Base-by-base conservation (phyloP, 164 flowering plant genomes). In the Platanus orientalis region DNA sequence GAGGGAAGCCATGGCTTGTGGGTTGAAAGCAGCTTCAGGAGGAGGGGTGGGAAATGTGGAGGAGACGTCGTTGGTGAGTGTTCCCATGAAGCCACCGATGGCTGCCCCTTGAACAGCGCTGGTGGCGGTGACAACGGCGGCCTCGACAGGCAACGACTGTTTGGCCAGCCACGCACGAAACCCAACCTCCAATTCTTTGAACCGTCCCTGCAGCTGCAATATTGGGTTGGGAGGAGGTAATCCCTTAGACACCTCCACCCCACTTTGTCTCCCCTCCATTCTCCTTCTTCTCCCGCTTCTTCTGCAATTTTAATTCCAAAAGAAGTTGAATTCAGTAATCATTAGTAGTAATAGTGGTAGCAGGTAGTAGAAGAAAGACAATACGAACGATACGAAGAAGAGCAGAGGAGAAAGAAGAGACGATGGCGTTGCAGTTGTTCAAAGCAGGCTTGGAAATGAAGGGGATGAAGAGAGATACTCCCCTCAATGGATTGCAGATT, bases 81-180 rank as follows among this genome's bases (percentile, higher is more conserved):
- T 84, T 2, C 97, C 99, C 96, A 94, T 83, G 50, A 94, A 56
- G 30, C 56, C 96, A 13, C 99, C 99, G 14, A 94, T 88, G 13
- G 85, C 87, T 4, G 89, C 99, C 1, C 99, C 99, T 63, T 94
- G 97, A 10, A 54, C 60, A 48, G 88, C 90, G 71, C 89, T 76
- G 51, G 89, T 80, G 67, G 73, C 79, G 47, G 99, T 87, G 51
- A 88, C 93, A 36, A 91, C 78, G 34, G 90, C 88, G 21, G 92
- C 93, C 72, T 94, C 97, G 13, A 91, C 92, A 0, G 93, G 76
- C 59, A 91, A 20, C 14, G 96, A 79, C 74, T 94, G 99, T 76
- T 91, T 84, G 25, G 90, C 52, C 3, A 91, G 67, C 98, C 98
- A 94, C 0, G 54, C 28, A 58, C 68, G 78, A 62, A 83, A 86